phyloP scores from a whole-genome alignment of 2,329 filamentous ascomycete species.

The Arthrobotrys megalospora region DNA sequence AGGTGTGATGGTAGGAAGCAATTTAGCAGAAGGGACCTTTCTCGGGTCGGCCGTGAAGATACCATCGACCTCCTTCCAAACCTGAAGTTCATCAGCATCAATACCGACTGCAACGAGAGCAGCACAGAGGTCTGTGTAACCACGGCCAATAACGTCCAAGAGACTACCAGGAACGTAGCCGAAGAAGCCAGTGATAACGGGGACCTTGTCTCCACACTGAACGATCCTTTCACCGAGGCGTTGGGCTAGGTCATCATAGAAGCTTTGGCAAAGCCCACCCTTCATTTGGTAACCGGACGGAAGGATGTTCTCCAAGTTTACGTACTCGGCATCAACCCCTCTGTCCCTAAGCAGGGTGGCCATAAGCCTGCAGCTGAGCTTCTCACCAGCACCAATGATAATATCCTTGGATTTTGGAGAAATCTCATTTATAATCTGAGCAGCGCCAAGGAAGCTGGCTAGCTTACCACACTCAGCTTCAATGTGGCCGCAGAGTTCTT shows the following conservation, averaged over 20 bases:
- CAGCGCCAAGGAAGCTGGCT: conserved; percentile 79
- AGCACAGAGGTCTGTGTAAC: conserved; percentile 96
- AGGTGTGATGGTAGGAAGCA: conserved; percentile 91
- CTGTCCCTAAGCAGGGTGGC: conserved; percentile 84
- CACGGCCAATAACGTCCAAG: conserved; percentile 90
- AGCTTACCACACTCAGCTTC: conserved; percentile 85
- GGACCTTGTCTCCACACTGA: conserved; percentile 78
- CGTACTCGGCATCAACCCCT: conserved; percentile 86
- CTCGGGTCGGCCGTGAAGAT: conserved; percentile 88
- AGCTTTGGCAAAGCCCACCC: conserved; percentile 75
- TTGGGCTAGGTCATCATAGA: conserved; percentile 78
- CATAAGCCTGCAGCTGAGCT: conserved; percentile 94
- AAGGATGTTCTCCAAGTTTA: conserved; percentile 88
- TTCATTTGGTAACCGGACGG: conserved; percentile 74
- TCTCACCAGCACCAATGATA: conserved; percentile 95
- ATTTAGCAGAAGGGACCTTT: conserved; percentile 90
- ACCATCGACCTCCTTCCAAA: conserved; percentile 99
- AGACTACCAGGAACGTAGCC: conserved; percentile 92
- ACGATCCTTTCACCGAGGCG: conserved; percentile 76
- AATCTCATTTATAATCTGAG: conserved; percentile 77
- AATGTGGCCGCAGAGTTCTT: conserved; percentile 77
- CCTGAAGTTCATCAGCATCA: conserved; percentile 89
- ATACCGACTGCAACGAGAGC: conserved; percentile 91
- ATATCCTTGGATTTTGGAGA: conserved; percentile 85
- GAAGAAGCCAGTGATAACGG: conserved; percentile 88